Percentiles rank a stretch among this genome's conserved stretches.
These are phyloP conservation scores for Penicillium daleae DNA, from an alignment of 495 filamentous ascomycete genomes.

Conservation along the genomic window DNA sequence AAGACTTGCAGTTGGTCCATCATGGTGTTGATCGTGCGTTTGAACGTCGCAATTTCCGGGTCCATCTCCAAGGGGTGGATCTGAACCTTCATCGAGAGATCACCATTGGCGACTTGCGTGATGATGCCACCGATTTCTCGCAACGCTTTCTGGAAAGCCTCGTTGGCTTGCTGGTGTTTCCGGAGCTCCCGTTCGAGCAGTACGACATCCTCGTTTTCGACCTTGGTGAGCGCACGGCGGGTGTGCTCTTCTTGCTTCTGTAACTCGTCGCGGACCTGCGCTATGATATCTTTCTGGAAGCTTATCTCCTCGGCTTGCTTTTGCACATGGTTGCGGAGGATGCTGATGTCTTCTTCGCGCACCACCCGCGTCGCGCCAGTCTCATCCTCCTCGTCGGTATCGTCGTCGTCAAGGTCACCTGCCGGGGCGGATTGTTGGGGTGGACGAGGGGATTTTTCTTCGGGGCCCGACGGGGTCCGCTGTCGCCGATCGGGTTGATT, in stretches of 20 bases:
- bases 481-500: constrained; percentile 36
- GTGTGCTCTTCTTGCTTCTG: constrained; percentile 65
- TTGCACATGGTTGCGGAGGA: constrained; percentile 73
- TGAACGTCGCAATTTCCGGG: constrained; percentile 99
- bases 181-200: constrained; percentile 85
- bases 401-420: constrained; percentile 45
- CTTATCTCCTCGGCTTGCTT: constrained; percentile 79
- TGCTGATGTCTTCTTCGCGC: constrained; percentile 71
- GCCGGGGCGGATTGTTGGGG: constrained; percentile 32
- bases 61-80: constrained; percentile 98
- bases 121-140: constrained; percentile 97
- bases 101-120: constrained; percentile 91
- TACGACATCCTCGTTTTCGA: constrained; percentile 67
- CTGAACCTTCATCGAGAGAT: constrained; percentile 96
- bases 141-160: constrained; percentile 96
- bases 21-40: constrained; percentile 96
- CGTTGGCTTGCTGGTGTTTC: constrained; percentile 97
- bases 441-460: constrained; percentile 18
- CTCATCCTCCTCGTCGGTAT: constrained; percentile 49
- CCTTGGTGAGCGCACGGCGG: constrained; percentile 56
- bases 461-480: constrained; percentile 29
- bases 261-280: constrained; percentile 67
- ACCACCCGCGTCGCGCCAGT: constrained; percentile 47
- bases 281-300: constrained; percentile 71
- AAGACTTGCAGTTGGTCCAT: constrained; percentile 98